A percentile compares a stretch with the other conserved stretches of the same genome.
Evolutionary conservation across 768 basidiomycete species (phyloP).

Genomic region (Hebeloma cylindrosporum): DNA sequence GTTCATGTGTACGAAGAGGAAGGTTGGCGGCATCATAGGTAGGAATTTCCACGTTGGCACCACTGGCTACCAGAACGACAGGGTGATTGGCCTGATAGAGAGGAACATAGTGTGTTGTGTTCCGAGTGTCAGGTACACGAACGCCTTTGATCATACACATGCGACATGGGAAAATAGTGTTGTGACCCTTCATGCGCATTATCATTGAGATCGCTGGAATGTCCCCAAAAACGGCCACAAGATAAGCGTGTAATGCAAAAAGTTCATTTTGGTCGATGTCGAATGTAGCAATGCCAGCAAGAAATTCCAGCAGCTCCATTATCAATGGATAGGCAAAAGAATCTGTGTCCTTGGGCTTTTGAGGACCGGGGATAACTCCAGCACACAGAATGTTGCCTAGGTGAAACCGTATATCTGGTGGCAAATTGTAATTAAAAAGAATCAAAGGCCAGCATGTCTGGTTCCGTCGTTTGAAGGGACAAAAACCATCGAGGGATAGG

Average conservation of each 20-base stretch:
- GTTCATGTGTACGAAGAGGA: conserved; percentile 33
- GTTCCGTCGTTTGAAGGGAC: conserved; percentile 32
- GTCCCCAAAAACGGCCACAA: conserved; percentile 20
- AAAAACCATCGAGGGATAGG: conserved; percentile 43
- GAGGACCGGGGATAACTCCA: conserved; percentile 47
- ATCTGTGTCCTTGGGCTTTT: conserved; percentile 39
- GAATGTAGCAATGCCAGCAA: conserved; percentile 34
- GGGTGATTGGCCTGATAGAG: conserved; percentile 24
- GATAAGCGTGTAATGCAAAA: conserved; percentile 20
- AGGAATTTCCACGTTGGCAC: background rate
- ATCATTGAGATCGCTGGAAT: conserved; percentile 23
- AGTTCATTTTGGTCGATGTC: conserved; percentile 7
- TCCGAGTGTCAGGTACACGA: conserved; percentile 10
- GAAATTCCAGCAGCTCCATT: conserved; percentile 36
- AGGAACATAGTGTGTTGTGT: conserved; percentile 29
- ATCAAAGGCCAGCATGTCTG: conserved; percentile 43
- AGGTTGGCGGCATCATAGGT: conserved; percentile 33
- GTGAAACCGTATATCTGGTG: conserved; percentile 33
- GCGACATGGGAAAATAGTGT: conserved; percentile 34
- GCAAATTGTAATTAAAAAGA: conserved; percentile 35
- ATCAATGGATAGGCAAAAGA: conserved; percentile 45
- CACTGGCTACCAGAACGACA: background rate
- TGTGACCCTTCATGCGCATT: conserved; percentile 43
- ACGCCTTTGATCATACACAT: conserved; percentile 36
- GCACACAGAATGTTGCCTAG: conserved; percentile 35